Evolutionary conservation across 306 rosid species (phyloP).

Genomic region (Betula pendula): DNA sequence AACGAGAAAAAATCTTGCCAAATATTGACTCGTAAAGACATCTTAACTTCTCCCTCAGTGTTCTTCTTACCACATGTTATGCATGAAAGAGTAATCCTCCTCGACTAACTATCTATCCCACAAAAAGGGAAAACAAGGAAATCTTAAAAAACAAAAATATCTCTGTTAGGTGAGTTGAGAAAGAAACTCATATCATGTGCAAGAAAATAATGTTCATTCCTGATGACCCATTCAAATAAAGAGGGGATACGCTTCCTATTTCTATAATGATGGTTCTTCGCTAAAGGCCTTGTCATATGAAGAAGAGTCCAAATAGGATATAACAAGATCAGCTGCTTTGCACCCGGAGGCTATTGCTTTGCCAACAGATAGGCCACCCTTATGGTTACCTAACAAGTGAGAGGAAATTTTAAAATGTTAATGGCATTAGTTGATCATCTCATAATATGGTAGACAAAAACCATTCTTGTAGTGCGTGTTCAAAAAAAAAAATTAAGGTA

Average conservation of each 20-base stretch:
- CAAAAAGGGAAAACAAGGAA: background rate
- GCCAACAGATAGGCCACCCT: conserved; percentile 87
- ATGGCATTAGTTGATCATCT: background rate
- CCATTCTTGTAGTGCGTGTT: background rate
- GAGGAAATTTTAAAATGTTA: background rate
- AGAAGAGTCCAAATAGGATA: conserved; percentile 70
- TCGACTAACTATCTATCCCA: background rate
- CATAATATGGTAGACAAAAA: background rate
- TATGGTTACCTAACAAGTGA: conserved; percentile 63
- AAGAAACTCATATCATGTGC: background rate
- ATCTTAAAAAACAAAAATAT: background rate
- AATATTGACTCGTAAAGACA: background rate
- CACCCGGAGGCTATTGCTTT: conserved; percentile 83
- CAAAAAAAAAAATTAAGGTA: background rate
- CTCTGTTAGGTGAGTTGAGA: background rate
- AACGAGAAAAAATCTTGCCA: background rate
- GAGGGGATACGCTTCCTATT: conserved; percentile 21
- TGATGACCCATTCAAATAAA: background rate
- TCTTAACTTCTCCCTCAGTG: background rate
- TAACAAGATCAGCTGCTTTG: conserved; percentile 87
- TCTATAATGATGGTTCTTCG: conserved; percentile 23
- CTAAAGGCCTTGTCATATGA: conserved; percentile 35
- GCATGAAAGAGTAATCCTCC: background rate
- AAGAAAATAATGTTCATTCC: background rate
- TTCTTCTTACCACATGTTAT: background rate